Conservation (phyloP, 257 asterid species). For the Jasminum sambac region DNA sequence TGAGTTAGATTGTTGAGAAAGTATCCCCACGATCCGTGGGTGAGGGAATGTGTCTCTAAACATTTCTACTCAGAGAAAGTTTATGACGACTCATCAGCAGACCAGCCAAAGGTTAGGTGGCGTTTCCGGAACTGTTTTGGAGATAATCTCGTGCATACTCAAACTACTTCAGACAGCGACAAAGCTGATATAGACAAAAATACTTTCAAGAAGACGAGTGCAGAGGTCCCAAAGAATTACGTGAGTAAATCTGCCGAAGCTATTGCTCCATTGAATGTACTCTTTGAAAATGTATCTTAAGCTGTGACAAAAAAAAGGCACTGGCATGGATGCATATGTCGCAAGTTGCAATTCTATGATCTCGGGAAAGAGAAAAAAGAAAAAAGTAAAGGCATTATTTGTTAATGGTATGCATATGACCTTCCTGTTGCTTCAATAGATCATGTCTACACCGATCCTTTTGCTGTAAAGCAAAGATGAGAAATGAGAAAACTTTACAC, state of each 20-base stretch:
- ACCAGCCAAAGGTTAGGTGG: constrained; percentile 59
- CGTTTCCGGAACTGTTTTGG: constrained; percentile 49
- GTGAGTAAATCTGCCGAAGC: constrained; percentile 34
- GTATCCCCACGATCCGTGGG: constrained; percentile 40
- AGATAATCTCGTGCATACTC: constrained; percentile 27
- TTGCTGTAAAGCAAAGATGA: neutral
- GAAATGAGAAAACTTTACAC: neutral
- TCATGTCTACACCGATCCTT: neutral
- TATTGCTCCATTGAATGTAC: neutral
- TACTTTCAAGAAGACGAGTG: constrained; percentile 30
- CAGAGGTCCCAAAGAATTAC: constrained; percentile 33
- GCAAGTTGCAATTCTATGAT: neutral
- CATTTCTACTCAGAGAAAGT: constrained; percentile 69
- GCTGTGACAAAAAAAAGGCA: neutral
- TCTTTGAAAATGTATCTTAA: neutral
- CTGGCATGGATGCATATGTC: neutral
- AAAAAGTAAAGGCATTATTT: neutral
- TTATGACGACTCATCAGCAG: constrained; percentile 58
- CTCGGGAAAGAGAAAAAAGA: neutral
- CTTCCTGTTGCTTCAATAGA: neutral
- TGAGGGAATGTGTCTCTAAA: constrained; percentile 47
- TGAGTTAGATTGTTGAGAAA: constrained; percentile 56
- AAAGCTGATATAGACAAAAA: constrained; percentile 30
- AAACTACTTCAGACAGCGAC: constrained; percentile 23
- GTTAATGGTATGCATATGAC: neutral